Conservation (phyloP, 2,329 filamentous ascomycete species). For the Microsporum ferrugineum region DNA sequence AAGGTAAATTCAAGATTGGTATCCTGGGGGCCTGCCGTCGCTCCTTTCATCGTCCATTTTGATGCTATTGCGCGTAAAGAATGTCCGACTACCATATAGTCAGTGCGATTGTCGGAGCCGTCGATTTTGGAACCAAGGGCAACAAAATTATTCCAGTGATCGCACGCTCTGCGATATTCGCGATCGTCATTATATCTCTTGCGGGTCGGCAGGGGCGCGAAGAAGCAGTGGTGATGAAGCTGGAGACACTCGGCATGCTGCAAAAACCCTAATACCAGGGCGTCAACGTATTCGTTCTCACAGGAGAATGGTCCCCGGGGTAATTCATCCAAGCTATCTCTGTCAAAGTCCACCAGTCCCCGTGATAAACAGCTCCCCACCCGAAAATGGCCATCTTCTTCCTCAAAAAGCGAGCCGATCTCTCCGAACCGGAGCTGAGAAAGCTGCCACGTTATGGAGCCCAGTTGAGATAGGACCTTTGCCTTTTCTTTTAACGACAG, state of each 20-base stretch:
- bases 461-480: slow-evolving; percentile 22
- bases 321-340: slow-evolving; percentile 13
- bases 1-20: slow-evolving; percentile 14
- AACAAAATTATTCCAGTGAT: slow-evolving; percentile 20
- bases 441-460: slow-evolving; percentile 18
- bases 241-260: slow-evolving; percentile 3
- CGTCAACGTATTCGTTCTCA: slow-evolving; percentile 16
- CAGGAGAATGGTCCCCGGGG: slow-evolving; percentile 17
- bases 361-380: slow-evolving; percentile 17
- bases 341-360: slow-evolving; percentile 15
- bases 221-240: slow-evolving; percentile 14
- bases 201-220: slow-evolving; percentile 8
- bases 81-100: slow-evolving; percentile 18
- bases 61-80: slow-evolving; percentile 14
- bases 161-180: slow-evolving; percentile 14
- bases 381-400: slow-evolving; percentile 11
- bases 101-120: slow-evolving; percentile 17
- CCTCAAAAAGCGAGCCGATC: slow-evolving; percentile 23
- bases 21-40: not conserved
- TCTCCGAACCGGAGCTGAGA: slow-evolving; percentile 19
- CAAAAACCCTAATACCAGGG: slow-evolving; percentile 14
- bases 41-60: slow-evolving; percentile 8
- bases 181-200: slow-evolving; percentile 6
- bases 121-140: slow-evolving; percentile 17
- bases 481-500: slow-evolving; percentile 14